Evolutionary conservation across 176 grass and related monocot genomes (phyloP).

Genomic region (Oryza coarctata): DNA sequence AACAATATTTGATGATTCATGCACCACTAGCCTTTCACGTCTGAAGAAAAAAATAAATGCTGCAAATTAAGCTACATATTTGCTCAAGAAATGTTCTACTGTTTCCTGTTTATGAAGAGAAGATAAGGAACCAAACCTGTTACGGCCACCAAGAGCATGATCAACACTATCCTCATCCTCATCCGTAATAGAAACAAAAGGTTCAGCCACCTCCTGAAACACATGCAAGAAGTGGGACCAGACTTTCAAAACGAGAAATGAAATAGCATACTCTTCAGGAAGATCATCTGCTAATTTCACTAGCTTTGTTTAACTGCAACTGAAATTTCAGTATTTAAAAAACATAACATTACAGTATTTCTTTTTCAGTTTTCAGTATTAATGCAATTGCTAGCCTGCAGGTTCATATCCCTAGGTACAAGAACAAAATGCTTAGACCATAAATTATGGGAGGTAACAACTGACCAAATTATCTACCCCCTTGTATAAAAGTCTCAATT

Average conservation of each 20-base stretch:
- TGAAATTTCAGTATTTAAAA: background rate
- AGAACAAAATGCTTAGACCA: background rate
- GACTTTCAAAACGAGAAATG: background rate
- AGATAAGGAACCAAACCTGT: conserved; percentile 41
- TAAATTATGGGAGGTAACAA: conserved; percentile 6
- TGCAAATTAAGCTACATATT: conserved; percentile 11
- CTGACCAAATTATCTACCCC: background rate
- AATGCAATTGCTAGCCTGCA: background rate
- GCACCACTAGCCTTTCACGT: conserved; percentile 44
- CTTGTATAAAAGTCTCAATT: background rate
- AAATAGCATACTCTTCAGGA: background rate
- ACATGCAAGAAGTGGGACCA: background rate
- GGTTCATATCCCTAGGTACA: background rate
- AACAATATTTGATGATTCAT: conserved; percentile 69
- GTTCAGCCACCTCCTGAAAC: conserved; percentile 50
- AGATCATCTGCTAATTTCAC: background rate
- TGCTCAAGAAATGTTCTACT: background rate
- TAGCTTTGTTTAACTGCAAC: background rate
- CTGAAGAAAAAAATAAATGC: conserved; percentile 42
- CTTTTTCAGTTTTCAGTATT: background rate
- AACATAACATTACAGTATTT: background rate
- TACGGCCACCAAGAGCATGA: conserved; percentile 51
- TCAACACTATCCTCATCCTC: conserved; percentile 56
- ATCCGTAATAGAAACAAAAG: conserved; percentile 59
- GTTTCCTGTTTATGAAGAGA: conserved; percentile 12